phyloP scores from a whole-genome alignment of 2,329 filamentous ascomycete genomes.

The Phyllosticta citribraziliensis region DNA sequence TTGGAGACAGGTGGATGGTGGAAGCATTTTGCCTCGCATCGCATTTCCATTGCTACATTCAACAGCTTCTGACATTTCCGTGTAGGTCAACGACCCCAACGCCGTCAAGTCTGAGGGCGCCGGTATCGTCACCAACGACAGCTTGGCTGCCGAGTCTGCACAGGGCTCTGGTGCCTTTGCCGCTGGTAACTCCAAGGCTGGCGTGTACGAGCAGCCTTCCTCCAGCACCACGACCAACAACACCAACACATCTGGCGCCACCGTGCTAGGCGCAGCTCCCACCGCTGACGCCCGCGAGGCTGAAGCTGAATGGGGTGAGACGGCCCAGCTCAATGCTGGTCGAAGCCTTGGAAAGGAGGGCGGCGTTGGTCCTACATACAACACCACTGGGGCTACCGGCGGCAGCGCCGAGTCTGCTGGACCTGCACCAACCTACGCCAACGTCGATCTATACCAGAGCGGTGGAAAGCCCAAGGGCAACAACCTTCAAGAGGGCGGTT shows the following conservation, averaged over 20 bases:
- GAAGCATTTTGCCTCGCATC: background rate
- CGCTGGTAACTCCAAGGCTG: slow-evolving; percentile 46
- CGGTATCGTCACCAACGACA: slow-evolving; percentile 57
- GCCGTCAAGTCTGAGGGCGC: slow-evolving; percentile 47
- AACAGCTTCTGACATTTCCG: slow-evolving; percentile 14
- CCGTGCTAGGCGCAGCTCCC: slow-evolving; percentile 38
- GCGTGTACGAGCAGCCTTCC: slow-evolving; percentile 41
- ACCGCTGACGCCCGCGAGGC: slow-evolving; percentile 38
- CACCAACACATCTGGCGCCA: slow-evolving; percentile 45
- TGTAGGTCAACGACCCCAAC: slow-evolving; percentile 39
- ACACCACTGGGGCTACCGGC: slow-evolving; percentile 16
- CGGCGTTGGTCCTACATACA: slow-evolving; percentile 28
- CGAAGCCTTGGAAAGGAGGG: slow-evolving; percentile 26
- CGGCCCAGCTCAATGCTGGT: slow-evolving; percentile 31
- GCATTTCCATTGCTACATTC: too few species aligned
- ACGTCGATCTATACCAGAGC: slow-evolving; percentile 19
- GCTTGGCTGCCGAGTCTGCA: slow-evolving; percentile 66
- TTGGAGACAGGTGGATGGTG: too few species aligned
- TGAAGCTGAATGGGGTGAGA: slow-evolving; percentile 28
- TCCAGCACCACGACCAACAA: slow-evolving; percentile 47
- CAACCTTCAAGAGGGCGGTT: slow-evolving; percentile 40
- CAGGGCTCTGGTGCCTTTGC: slow-evolving; percentile 50
- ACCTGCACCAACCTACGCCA: slow-evolving; percentile 27
- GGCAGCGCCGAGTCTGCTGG: slow-evolving; percentile 17
- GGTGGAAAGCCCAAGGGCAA: slow-evolving; percentile 40